Evolutionary conservation across 2,329 filamentous ascomycete genomes (phyloP).

Genomic region (Ophiostoma ulmi): DNA sequence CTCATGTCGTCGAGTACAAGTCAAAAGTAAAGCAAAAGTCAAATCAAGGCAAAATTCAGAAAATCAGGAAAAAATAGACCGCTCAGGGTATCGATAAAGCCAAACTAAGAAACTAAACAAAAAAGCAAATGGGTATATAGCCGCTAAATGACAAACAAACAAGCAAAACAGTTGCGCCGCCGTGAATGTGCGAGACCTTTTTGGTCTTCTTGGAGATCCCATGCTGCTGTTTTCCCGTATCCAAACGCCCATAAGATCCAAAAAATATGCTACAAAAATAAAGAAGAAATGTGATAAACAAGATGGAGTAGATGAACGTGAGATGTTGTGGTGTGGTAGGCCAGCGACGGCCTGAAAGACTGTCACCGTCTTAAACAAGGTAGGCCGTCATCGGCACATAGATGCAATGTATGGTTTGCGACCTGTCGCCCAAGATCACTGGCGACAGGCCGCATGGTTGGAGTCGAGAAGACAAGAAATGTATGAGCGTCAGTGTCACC

Average conservation of each 20-base stretch:
- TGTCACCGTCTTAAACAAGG: not conserved
- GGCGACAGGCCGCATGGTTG: not conserved
- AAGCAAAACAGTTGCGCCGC: not conserved
- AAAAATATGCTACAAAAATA: not conserved
- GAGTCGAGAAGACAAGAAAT: no score
- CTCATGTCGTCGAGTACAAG: not conserved
- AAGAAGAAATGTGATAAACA: not conserved
- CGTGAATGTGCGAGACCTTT: conserved; percentile 8
- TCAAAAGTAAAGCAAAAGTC: not conserved
- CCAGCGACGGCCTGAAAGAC: not conserved
- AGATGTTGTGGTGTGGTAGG: not conserved
- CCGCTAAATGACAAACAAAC: not conserved
- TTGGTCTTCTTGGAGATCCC: not conserved
- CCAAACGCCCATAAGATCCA: conserved; percentile 1
- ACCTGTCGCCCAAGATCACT: not conserved
- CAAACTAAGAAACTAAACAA: not conserved
- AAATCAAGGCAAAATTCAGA: not conserved
- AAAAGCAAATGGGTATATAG: conserved; percentile 9
- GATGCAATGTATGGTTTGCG: not conserved
- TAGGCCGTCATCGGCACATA: not conserved
- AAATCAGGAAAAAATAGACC: not conserved
- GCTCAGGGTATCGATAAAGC: conserved; percentile 9
- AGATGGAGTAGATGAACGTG: not conserved
- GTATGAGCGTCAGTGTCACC: no score
- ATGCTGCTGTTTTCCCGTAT: not conserved